Conservation (phyloP, 2,329 filamentous ascomycete genomes). For the Diplocarpon mali region DNA sequence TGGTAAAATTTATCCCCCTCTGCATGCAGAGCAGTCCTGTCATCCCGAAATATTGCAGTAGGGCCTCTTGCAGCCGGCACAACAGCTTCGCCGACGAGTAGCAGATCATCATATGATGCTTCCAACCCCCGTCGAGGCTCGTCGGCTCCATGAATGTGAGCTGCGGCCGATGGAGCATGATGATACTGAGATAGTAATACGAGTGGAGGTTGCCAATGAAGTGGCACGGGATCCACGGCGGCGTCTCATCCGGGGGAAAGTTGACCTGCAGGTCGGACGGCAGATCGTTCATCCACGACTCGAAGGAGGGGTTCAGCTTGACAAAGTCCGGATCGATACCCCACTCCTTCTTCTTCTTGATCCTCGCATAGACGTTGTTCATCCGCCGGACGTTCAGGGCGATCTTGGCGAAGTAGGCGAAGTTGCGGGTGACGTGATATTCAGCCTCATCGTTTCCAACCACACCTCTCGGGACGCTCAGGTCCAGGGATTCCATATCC, state of each 20-base stretch:
- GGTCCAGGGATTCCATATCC: conserved; percentile 64
- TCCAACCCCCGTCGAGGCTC: conserved; percentile 64
- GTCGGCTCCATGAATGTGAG: conserved; percentile 68
- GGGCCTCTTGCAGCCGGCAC: conserved; percentile 76
- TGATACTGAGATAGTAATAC: conserved; percentile 76
- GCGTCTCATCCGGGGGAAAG: conserved; percentile 66
- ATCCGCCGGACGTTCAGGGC: conserved; percentile 70
- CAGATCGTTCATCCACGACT: conserved; percentile 64
- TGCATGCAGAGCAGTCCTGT: conserved; percentile 83
- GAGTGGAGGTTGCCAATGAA: conserved; percentile 83
- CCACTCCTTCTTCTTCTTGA: conserved; percentile 75
- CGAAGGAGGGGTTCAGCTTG: conserved; percentile 66
- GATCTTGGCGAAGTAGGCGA: conserved; percentile 67
- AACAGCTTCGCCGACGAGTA: conserved; percentile 76
- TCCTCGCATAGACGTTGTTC: conserved; percentile 60
- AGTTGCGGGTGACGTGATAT: conserved; percentile 69
- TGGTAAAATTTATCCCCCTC: conserved; percentile 85
- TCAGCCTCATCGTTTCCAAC: conserved; percentile 64
- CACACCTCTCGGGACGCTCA: conserved; percentile 51
- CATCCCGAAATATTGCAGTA: conserved; percentile 66
- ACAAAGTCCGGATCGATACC: conserved; percentile 75
- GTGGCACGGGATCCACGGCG: conserved; percentile 76
- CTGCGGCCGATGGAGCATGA: conserved; percentile 82
- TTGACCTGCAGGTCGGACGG: conserved; percentile 68
- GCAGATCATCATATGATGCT: conserved; percentile 75